Conservation (phyloP, 2,329 filamentous ascomycete genomes). For the Hymenoscyphus fructigenus region DNA sequence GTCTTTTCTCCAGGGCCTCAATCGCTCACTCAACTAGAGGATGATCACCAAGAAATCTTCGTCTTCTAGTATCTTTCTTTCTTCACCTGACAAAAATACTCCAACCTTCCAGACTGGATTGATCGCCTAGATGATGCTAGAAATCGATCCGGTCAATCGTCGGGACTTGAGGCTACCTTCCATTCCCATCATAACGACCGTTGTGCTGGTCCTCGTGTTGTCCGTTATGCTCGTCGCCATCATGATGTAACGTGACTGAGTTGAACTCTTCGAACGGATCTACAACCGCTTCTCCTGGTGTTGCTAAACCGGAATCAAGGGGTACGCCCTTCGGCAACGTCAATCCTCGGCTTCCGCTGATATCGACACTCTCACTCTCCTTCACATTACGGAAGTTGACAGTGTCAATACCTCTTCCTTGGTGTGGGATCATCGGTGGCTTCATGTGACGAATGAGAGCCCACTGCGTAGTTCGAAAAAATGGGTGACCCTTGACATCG, state of each 20-base stretch:
- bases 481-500: conserved; percentile 93
- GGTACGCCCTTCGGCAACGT: conserved; percentile 71
- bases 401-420: conserved; percentile 87
- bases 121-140: background rate
- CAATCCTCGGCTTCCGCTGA: conserved; percentile 55
- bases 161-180: background rate
- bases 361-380: conserved; percentile 92
- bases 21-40: background rate
- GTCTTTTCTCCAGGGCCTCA: background rate
- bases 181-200: conserved; percentile 32
- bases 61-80: background rate
- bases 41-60: background rate
- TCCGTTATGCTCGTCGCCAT: conserved; percentile 68
- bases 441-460: conserved; percentile 96
- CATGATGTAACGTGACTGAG: conserved; percentile 94
- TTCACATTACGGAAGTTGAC: conserved; percentile 98
- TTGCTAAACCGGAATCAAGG: conserved; percentile 80
- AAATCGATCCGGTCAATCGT: background rate
- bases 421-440: conserved; percentile 91
- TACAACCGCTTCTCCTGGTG: conserved; percentile 74
- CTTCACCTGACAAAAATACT: background rate
- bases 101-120: background rate
- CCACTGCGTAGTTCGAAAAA: conserved; percentile 96
- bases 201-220: conserved; percentile 35
- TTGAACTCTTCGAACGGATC: conserved; percentile 99